Evolutionary conservation across 139 green algal genomes (phyloP).

Genomic region (Mesotaenium endlicherianum): DNA sequence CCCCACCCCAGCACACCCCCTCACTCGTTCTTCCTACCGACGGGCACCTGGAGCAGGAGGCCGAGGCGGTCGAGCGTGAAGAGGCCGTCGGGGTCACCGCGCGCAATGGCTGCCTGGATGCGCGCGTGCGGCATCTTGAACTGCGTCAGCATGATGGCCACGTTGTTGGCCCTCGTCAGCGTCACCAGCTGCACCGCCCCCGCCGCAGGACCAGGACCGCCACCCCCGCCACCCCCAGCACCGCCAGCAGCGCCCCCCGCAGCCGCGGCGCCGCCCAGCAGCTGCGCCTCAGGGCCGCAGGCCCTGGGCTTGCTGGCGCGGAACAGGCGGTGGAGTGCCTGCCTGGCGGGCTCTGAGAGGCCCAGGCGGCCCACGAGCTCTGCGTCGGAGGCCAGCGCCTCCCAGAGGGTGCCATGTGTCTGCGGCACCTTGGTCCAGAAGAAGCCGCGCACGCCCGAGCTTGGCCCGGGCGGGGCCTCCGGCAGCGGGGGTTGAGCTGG

Average conservation of each 20-base stretch:
- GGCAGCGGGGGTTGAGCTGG: not conserved
- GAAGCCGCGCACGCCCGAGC: not conserved
- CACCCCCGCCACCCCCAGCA: too few relatives aligned
- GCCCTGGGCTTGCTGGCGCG: not conserved
- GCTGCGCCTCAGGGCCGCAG: not conserved
- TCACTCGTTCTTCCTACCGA: too few relatives aligned
- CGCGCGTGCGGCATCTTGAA: too few relatives aligned
- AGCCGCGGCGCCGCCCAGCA: not conserved
- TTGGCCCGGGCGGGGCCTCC: not conserved
- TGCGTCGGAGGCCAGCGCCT: conserved; percentile 1
- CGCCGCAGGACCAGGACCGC: too few relatives aligned
- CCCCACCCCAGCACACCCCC: too few relatives aligned
- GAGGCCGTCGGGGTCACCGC: too few relatives aligned
- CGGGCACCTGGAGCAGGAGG: too few relatives aligned
- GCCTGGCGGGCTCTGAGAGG: not conserved
- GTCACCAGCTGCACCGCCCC: conserved; percentile 52
- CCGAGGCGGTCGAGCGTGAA: too few relatives aligned
- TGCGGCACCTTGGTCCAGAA: conserved; percentile 25
- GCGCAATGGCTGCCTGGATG: too few relatives aligned
- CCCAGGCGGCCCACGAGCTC: not conserved
- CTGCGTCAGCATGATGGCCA: conserved; percentile 76
- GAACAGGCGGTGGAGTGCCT: conserved; percentile 1
- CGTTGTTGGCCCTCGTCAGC: conserved; percentile 69
- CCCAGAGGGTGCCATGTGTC: conserved; percentile 22
- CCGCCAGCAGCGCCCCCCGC: too few relatives aligned